Evolutionary conservation across 805 yeast genomes (phyloP).

Genomic region (Zygoascus flipseniorum): DNA sequence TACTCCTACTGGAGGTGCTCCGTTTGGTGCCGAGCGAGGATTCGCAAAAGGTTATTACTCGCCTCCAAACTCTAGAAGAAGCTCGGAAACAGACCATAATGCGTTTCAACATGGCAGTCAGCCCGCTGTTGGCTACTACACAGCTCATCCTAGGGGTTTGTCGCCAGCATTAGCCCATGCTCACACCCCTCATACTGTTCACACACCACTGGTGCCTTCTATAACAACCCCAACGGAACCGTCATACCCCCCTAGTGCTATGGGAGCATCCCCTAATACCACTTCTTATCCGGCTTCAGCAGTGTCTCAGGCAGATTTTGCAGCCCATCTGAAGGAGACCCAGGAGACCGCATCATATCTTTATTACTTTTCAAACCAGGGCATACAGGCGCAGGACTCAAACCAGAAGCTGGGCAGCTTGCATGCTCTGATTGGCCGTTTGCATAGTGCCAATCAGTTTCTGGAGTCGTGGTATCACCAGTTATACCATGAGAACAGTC

Average conservation of each 20-base stretch:
- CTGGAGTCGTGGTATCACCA: conserved; percentile 17
- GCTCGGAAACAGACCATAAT: conserved; percentile 4
- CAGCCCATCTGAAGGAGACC: conserved; percentile 8
- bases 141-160: not conserved
- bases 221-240: not conserved
- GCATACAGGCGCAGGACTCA: not conserved
- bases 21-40: not conserved
- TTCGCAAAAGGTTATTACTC: conserved; percentile 3
- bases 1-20: not conserved
- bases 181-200: not conserved
- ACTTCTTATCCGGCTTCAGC: not conserved
- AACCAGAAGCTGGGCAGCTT: conserved; percentile 9
- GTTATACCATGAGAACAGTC: conserved; percentile 8
- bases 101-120: not conserved
- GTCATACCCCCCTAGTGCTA: not conserved
- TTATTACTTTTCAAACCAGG: conserved; percentile 12
- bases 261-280: not conserved
- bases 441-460: conserved; percentile 11
- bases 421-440: conserved; percentile 11
- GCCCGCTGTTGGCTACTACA: not conserved
- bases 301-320: not conserved
- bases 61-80: conserved; percentile 9
- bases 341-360: conserved; percentile 16
- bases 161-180: not conserved
- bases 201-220: not conserved